Evolutionary conservation across 805 yeast genomes (phyloP).

Genomic region (Phaffomyces antillensis): DNA sequence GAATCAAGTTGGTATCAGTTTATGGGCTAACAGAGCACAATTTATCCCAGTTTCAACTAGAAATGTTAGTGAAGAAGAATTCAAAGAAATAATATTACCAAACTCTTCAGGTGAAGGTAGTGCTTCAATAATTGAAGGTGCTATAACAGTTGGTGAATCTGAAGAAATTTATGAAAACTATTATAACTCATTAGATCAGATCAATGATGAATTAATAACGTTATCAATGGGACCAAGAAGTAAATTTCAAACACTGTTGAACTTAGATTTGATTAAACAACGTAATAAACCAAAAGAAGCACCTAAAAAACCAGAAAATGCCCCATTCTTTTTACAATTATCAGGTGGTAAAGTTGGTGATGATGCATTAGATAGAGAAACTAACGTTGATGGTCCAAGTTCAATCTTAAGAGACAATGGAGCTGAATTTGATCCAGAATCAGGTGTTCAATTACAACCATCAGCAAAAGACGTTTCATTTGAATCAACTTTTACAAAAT

Average conservation of each 20-base stretch:
- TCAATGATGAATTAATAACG: slow-evolving; percentile 57
- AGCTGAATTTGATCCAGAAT: neutral
- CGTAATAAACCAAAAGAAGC: slow-evolving; percentile 89
- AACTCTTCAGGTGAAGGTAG: slow-evolving; percentile 77
- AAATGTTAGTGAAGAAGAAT: slow-evolving; percentile 70
- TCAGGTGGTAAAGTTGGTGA: slow-evolving; percentile 66
- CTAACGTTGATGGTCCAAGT: slow-evolving; percentile 12
- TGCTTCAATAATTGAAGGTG: slow-evolving; percentile 66
- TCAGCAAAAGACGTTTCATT: slow-evolving; percentile 32
- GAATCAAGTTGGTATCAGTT: slow-evolving; percentile 76
- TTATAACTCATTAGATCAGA: slow-evolving; percentile 54
- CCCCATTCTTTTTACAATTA: slow-evolving; percentile 74
- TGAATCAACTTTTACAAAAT: slow-evolving; percentile 67
- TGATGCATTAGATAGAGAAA: slow-evolving; percentile 42
- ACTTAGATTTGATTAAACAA: slow-evolving; percentile 75
- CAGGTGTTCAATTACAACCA: slow-evolving; percentile 20
- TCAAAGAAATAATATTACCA: slow-evolving; percentile 57
- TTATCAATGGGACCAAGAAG: slow-evolving; percentile 70
- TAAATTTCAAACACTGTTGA: slow-evolving; percentile 70
- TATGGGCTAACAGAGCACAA: slow-evolving; percentile 91
- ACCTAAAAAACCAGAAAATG: slow-evolving; percentile 73
- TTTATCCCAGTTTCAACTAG: slow-evolving; percentile 71
- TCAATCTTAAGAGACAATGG: slow-evolving; percentile 10
- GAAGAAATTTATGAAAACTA: slow-evolving; percentile 25
- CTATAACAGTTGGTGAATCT: slow-evolving; percentile 43